Evolutionary conservation across 2,329 filamentous ascomycete species (phyloP).

Genomic region (Eutypa lata): DNA sequence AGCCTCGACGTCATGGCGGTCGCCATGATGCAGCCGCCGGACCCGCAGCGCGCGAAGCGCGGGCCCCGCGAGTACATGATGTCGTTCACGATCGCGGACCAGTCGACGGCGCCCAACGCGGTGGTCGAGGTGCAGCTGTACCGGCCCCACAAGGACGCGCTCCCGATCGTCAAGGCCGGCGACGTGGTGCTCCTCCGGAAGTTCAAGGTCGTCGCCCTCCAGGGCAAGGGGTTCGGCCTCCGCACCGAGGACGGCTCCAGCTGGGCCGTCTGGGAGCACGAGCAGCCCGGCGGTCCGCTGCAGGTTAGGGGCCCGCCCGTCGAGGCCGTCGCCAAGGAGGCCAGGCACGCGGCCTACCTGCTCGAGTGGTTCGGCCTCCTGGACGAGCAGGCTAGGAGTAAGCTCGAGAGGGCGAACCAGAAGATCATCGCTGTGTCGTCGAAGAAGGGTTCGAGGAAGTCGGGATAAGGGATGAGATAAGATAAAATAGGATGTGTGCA

Average conservation of each 20-base stretch:
- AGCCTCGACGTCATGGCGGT: constrained; percentile 54
- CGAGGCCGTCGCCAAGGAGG: constrained; percentile 51
- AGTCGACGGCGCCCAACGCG: constrained; percentile 46
- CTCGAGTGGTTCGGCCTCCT: constrained; percentile 47
- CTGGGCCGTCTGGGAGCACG: constrained; percentile 58
- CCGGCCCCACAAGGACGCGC: constrained; percentile 53
- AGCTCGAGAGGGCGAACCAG: constrained; percentile 47
- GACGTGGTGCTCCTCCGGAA: constrained; percentile 57
- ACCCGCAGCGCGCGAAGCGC: constrained; percentile 52
- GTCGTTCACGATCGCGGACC: constrained; percentile 55
- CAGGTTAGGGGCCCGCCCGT: constrained; percentile 60
- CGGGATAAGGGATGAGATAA: neutral
- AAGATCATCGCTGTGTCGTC: constrained; percentile 30
- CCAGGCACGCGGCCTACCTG: constrained; percentile 45
- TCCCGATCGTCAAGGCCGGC: constrained; percentile 53
- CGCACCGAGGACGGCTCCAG: constrained; percentile 53
- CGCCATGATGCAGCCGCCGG: constrained; percentile 46
- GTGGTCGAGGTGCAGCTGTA: constrained; percentile 57
- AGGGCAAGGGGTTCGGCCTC: constrained; percentile 54
- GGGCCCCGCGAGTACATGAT: constrained; percentile 59
- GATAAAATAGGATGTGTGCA: too few relatives aligned
- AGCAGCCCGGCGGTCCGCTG: constrained; percentile 34
- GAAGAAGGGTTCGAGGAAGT: constrained; percentile 7
- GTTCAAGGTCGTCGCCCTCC: constrained; percentile 52
- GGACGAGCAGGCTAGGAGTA: constrained; percentile 43